Evolutionary conservation across 2,329 filamentous ascomycete genomes (phyloP), one percentile per base, ranked within the genome.

Genomic region (Paraphoma chrysanthemicola): DNA sequence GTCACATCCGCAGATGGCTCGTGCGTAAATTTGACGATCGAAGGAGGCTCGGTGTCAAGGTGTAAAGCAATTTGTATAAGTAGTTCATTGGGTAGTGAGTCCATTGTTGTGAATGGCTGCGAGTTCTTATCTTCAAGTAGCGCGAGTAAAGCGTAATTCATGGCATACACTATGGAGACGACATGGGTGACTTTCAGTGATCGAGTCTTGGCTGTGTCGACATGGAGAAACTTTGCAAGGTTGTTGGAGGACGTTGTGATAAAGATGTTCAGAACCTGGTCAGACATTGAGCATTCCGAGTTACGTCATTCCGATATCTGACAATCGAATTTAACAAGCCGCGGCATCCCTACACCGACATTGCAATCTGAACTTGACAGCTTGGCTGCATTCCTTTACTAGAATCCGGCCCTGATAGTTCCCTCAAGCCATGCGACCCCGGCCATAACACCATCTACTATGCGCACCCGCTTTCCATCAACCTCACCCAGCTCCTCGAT

Each of bases 361-460:
- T n/a, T 8, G 6, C 28, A 14, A 31, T 16, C 41, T 44, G 10
- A 6, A 5, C 11, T 18, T 11, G 6, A 10, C 17, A 23, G 23
- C 23, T 23, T 23, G 23, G 23, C 23, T 23, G 23, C 23, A 23
- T 23, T 23, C 23, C 23, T 3, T 2, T 17, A 17, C 48, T 67
- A 79, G 12, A 74, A 72, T 0, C 67, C 72, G 46, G 73, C 67
- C 39, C 79, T 69, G 30, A 81, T 55, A 28, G 75, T 76, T 2
- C 86, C 83, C 53, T 89, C 85, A 14, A 91, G 70, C 73, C 87
- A 82, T 44, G 86, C 79, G 52, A 91, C 79, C 1, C 88, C 91
- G 2, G 88, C 89, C 73, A 87, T 86, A 38, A 93, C 88, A 0
- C 92, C 93, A 75, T 97, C 93, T 6, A 97, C 81, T 59, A 97